Conservation (phyloP, 208 protist species). For the Trypanosoma cruzi region DNA sequence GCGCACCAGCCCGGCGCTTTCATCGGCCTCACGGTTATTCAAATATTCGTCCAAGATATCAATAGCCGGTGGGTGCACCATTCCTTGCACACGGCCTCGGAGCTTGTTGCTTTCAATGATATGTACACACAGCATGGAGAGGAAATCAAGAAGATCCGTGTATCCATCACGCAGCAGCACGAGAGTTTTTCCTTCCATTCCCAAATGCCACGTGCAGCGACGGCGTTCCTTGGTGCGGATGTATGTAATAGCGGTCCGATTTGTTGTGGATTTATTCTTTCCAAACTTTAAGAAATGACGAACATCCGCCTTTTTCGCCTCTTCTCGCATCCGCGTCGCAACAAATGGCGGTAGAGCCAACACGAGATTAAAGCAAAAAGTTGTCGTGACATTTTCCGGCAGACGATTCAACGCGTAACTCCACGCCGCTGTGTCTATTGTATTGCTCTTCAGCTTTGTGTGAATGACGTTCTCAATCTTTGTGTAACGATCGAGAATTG, state of each 20-base stretch:
- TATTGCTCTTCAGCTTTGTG: constrained; percentile 70
- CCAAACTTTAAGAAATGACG: constrained; percentile 32
- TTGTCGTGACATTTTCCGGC: constrained; percentile 64
- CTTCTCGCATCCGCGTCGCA: constrained; percentile 70
- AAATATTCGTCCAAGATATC: constrained; percentile 82
- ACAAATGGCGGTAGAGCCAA: constrained; percentile 70
- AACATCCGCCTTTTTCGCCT: constrained; percentile 70
- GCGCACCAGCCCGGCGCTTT: constrained; percentile 26
- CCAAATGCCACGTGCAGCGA: constrained; percentile 85
- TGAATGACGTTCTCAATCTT: constrained; percentile 87
- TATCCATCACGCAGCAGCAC: constrained; percentile 87
- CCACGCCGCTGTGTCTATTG: constrained; percentile 73
- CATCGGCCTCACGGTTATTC: constrained; percentile 53
- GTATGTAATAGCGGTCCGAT: constrained; percentile 59
- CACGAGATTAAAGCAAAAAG: constrained; percentile 65
- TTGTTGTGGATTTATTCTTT: constrained; percentile 23
- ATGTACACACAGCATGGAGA: constrained; percentile 90
- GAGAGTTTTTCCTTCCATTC: constrained; percentile 87
- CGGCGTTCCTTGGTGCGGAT: constrained; percentile 84
- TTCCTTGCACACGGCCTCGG: constrained; percentile 75
- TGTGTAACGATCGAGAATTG: constrained; percentile 81
- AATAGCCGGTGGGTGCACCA: constrained; percentile 84
- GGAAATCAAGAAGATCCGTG: constrained; percentile 89
- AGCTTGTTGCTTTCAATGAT: constrained; percentile 92
- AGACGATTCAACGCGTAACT: constrained; percentile 69